These are phyloP conservation scores for Hirsutella rhossiliensis DNA, from an alignment of 2,329 filamentous ascomycete genomes.

Conservation along the genomic window DNA sequence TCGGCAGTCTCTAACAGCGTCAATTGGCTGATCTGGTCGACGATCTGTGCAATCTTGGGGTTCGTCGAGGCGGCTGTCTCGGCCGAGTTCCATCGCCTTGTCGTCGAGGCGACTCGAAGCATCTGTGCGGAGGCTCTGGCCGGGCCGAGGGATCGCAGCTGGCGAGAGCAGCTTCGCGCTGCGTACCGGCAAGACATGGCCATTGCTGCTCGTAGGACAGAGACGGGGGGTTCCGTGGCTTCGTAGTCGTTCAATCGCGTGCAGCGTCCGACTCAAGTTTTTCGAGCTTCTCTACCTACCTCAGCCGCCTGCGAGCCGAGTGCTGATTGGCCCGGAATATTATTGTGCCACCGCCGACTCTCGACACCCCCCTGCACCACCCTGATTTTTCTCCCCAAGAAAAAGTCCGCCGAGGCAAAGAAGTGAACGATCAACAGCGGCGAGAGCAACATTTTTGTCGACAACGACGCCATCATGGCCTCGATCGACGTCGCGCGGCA, in stretches of 20 bases:
- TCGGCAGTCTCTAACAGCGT: conserved; percentile 96
- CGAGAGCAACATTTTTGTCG: conserved; percentile 14
- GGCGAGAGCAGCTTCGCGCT: conserved; percentile 52
- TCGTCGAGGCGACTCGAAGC: conserved; percentile 29
- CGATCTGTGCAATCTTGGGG: conserved; percentile 88
- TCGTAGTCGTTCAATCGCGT: not conserved
- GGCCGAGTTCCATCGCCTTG: conserved; percentile 81
- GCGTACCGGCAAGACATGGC: conserved; percentile 51
- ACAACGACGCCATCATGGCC: conserved; percentile 34
- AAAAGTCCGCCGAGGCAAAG: conserved; percentile 8
- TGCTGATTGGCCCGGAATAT: conserved; percentile 25
- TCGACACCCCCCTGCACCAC: conserved; percentile 5
- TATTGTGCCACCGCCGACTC: conserved; percentile 18
- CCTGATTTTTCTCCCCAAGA: conserved; percentile 4
- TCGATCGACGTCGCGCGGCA: conserved; percentile 41
- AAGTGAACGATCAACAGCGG: conserved; percentile 12
- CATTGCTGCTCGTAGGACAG: conserved; percentile 32
- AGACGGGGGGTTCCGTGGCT: conserved; percentile 6
- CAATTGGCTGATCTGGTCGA: conserved; percentile 98
- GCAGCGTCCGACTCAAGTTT: conserved; percentile 16
- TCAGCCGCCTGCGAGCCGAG: conserved; percentile 6
- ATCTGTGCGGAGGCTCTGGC: conserved; percentile 36
- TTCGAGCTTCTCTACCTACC: conserved; percentile 22
- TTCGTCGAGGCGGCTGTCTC: conserved; percentile 54
- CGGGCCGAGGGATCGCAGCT: conserved; percentile 38